A percentile compares a stretch with the other conserved stretches of the same genome.
These are phyloP conservation scores for Chaetomiaceae sp. DNA, from an alignment of 2,329 filamentous ascomycete species.

Conservation along the genomic window DNA sequence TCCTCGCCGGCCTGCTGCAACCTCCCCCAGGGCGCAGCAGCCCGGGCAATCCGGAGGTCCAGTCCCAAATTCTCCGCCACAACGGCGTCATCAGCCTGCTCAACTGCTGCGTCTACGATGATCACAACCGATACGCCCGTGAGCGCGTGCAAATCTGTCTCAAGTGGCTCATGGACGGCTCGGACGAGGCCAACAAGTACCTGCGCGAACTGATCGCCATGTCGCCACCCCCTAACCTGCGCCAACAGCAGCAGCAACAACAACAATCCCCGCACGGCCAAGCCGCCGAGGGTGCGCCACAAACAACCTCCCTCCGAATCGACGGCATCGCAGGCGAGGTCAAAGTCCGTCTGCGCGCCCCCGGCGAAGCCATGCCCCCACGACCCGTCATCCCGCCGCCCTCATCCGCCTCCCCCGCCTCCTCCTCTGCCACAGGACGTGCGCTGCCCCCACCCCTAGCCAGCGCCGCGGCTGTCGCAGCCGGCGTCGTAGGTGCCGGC, in stretches of 20 bases:
- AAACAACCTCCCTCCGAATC: slow-evolving; percentile 43
- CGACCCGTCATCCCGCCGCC: background rate
- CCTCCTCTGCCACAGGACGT: background rate
- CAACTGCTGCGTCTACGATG: slow-evolving; percentile 86
- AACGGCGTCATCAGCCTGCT: slow-evolving; percentile 84
- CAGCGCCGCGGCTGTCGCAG: background rate
- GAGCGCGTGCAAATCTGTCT: slow-evolving; percentile 85
- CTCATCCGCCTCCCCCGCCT: background rate
- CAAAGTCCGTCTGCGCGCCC: slow-evolving; percentile 46
- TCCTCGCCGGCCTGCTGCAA: slow-evolving; percentile 83
- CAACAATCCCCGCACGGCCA: background rate
- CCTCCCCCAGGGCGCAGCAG: slow-evolving; percentile 61
- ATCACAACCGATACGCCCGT: slow-evolving; percentile 89
- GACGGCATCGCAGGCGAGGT: slow-evolving; percentile 55
- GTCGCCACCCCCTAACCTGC: slow-evolving; percentile 34
- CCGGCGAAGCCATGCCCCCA: background rate
- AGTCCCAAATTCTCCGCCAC: slow-evolving; percentile 79
- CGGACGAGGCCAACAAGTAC: slow-evolving; percentile 66
- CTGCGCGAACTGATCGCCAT: slow-evolving; percentile 54
- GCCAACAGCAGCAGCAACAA: slow-evolving; percentile 8
- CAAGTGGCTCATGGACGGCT: slow-evolving; percentile 76
- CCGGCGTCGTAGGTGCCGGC: background rate
- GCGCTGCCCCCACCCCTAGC: slow-evolving; percentile 4
- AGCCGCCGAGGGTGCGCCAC: background rate
- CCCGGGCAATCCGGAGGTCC: slow-evolving; percentile 67